phyloP scores from a whole-genome alignment of 176 grass and related monocot species.

The Zoysia pacifica region DNA sequence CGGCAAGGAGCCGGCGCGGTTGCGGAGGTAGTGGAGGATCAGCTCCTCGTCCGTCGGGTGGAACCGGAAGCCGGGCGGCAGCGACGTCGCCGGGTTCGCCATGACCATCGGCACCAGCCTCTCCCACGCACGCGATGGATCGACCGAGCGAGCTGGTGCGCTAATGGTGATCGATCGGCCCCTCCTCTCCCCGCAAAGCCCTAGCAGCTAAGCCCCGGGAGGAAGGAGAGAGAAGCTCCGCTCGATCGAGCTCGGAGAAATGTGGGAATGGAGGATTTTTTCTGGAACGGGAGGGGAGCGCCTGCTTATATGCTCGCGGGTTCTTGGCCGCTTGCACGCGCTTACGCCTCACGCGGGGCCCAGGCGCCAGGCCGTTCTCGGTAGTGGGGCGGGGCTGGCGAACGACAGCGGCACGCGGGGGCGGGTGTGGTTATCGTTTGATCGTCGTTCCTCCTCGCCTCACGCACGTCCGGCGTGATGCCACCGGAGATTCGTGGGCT shows the following conservation, averaged over 20 bases:
- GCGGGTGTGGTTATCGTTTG: not conserved
- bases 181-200: not conserved
- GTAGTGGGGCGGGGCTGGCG: not conserved
- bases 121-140: not conserved
- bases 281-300: conserved; percentile 51
- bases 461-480: conserved; percentile 17
- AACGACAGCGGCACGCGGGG: not conserved
- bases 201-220: not conserved
- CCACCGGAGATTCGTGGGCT: not conserved
- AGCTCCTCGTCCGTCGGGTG: conserved; percentile 99
- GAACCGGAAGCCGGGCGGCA: conserved; percentile 94
- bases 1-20: conserved; percentile 56
- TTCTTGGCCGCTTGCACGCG: conserved; percentile 44
- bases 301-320: conserved; percentile 58
- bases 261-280: conserved; percentile 49
- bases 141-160: not conserved
- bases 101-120: conserved; percentile 30
- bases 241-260: conserved; percentile 20
- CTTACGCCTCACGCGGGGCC: conserved; percentile 17
- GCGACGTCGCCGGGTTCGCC: conserved; percentile 59
- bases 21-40: conserved; percentile 85
- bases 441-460: conserved; percentile 18
- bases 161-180: not conserved
- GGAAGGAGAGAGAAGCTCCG: not conserved
- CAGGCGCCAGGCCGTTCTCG: not conserved